Evolutionary conservation across 352 stramenopile species (phyloP), one percentile per base, ranked within the genome.

Genomic region (Phytophthora pini): DNA sequence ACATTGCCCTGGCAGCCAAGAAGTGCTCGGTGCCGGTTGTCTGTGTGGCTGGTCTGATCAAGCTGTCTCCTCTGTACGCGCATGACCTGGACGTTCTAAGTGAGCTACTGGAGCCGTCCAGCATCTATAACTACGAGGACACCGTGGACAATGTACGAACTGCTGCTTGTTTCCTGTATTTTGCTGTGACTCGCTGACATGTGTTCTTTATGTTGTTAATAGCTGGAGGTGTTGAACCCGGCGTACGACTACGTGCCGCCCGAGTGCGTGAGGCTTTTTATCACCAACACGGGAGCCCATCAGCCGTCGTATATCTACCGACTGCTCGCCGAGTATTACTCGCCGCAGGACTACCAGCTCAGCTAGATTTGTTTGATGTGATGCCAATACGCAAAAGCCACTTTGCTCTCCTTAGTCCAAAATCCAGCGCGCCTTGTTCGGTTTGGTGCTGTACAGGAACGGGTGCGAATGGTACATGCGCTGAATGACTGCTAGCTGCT

Each of bases 261-360:
- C 13, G 92, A 99, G 70, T 93, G 98, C 32, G 96, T 99, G 50
- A 97, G 94, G 65, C 76, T 99, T 36, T 99, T 98, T 73, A 97
- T 99, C 47, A 99, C 97, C 38, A 99, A 99, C 77, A 98, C 97
- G 4, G 97, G 97, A 39, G 94, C 93, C n/a, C 97, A 99, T 68
- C 97, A 99, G 76, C 97, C 97, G 22, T 99, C 93, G 43, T 99
- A 99, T 76, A 98, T 99, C 58, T 99, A 99, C 76, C 88, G 97
- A 47, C 77, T 99, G 61, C 80, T 99, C n/a, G 91, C 94, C 24
- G 97, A 99, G 75, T 99, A 99, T 69, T 99, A 99, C 81, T 97
- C 98, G 67, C 93, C 85, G 44, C 94, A 99, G 66, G 97, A 99
- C 82, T 98, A 96, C 67, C 84, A 94, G 68, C 76, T 96, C 15